Base-by-base conservation (phyloP, 2,329 filamentous ascomycete species). In the Botrytis porri region DNA sequence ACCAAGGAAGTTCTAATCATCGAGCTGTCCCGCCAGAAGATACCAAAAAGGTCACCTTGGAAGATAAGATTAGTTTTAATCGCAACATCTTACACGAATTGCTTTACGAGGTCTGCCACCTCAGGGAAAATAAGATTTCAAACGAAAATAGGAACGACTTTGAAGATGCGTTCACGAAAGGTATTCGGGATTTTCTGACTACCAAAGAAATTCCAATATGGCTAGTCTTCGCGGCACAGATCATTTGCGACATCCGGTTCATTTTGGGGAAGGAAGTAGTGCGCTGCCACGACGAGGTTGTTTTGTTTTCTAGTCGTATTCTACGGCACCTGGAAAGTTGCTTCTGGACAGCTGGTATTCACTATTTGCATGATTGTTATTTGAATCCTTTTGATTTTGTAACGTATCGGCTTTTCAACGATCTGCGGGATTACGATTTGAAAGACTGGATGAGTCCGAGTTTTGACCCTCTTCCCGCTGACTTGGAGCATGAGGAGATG, bases 211-310 rank as follows among this genome's bases (percentile, higher is more conserved):
- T 78, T 29, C 73, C 76, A 14, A 78, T 78, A 1, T 75, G 78
- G 29, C 73, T 80, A 2, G 74, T 81, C 29, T 80, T 82, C 35
- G 77, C 77, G 9, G 72, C 79, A 22, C 79, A 81, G 37, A 75
- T 81, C 5, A 79, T 79, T 63, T 75, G 80, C 43, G 79, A 82
- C 43, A 80, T 82, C 43, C 80, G 80, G 1, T 77, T 77, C 54
- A 80, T 80, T 45, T 71, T 81, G 35, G 81, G 81, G n/a, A 65
- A 75, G 12, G 70, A 76, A 10, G 74, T 76, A 1, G 39, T 41
- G 4, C 51, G 60, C 41, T 72, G 72, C 63, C 74, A 75, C 43
- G 39, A 66, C 20, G 65, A 76, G 66, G 25, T n/a, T n/a, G 10
- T 51, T 14, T 14, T 51, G 25, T 25, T 51, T 51, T 51, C 48